These are phyloP conservation scores for Dendrostoma leiphaemia DNA, from an alignment of 2,329 filamentous ascomycete genomes.

Conservation along the genomic window DNA sequence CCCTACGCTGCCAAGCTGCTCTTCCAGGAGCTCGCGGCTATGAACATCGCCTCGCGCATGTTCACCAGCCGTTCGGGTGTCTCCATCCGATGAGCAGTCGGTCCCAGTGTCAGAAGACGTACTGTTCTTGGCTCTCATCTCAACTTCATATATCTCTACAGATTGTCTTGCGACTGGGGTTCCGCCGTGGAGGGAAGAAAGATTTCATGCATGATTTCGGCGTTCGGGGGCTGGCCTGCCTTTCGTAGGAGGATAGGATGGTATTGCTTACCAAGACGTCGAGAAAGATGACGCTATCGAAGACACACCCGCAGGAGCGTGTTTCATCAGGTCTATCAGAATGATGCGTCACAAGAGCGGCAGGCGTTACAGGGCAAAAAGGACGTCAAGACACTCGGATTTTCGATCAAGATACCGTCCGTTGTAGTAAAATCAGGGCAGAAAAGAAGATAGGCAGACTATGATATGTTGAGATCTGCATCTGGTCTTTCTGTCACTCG, in stretches of 20 bases:
- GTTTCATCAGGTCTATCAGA: not conserved
- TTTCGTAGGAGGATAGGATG: no score
- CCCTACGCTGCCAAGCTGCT: constrained; percentile 96
- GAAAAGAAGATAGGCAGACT: not conserved
- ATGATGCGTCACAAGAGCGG: not conserved
- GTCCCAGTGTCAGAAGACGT: not conserved
- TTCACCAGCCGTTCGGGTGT: constrained; percentile 84
- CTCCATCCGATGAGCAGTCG: constrained; percentile 56
- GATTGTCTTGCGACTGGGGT: constrained; percentile 1
- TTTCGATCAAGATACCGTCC: constrained; percentile 11
- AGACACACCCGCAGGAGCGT: no score
- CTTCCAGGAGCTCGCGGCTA: constrained; percentile 95
- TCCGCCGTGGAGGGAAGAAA: no score
- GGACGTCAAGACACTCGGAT: not conserved
- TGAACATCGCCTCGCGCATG: constrained; percentile 98
- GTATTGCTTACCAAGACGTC: no score
- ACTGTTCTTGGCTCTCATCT: no score
- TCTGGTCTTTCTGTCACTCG: not conserved
- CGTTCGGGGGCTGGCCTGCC: constrained; percentile 14
- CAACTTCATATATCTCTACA: not conserved
- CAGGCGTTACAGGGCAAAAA: constrained; percentile 2
- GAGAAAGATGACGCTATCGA: not conserved
- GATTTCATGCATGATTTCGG: constrained; percentile 15
- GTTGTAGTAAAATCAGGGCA: not conserved
- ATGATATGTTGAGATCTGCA: not conserved